These are phyloP conservation scores for Coemansia sp. DNA, from an alignment of 192 early-diverging fungal species.

Conservation along the genomic window DNA sequence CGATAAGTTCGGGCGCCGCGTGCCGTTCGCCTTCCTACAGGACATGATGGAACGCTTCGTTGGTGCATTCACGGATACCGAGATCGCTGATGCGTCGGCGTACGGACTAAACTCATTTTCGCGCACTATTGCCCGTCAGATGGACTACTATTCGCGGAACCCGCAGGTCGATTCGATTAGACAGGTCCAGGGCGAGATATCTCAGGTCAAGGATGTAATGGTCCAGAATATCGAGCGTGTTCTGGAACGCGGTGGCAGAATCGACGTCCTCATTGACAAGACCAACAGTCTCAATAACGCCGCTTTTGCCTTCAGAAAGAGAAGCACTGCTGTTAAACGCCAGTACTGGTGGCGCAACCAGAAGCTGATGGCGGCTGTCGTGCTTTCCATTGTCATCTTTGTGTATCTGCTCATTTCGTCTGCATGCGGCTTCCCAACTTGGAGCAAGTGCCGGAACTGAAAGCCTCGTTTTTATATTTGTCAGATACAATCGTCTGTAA, in stretches of 20 bases:
- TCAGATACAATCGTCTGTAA: too few species aligned
- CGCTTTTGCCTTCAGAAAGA: constrained; percentile 87
- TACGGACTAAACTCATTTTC: constrained; percentile 85
- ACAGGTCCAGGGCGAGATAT: constrained; percentile 86
- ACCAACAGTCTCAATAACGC: constrained; percentile 84
- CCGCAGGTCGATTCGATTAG: constrained; percentile 72
- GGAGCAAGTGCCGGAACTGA: constrained; percentile 52
- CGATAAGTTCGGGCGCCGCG: constrained; percentile 67
- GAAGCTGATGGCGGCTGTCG: constrained; percentile 73
- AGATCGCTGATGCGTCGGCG: constrained; percentile 59
- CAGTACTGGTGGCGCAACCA: constrained; percentile 97
- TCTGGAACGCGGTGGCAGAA: constrained; percentile 82
- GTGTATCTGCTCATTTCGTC: constrained; percentile 72
- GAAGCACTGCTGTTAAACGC: constrained; percentile 79
- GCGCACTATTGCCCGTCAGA: constrained; percentile 73
- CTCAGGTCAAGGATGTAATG: constrained; percentile 94
- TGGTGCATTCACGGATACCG: constrained; percentile 56
- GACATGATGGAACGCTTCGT: constrained; percentile 72
- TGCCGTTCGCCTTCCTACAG: constrained; percentile 89
- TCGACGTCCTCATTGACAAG: constrained; percentile 89
- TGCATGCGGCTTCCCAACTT: constrained; percentile 80
- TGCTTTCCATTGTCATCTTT: constrained; percentile 61
- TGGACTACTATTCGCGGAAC: constrained; percentile 79
- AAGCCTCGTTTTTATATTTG: background rate
- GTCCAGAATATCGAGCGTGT: constrained; percentile 92